These are phyloP conservation scores for Pichia sp. DNA, from an alignment of 1,139 yeast genomes.

Conservation along the genomic window DNA sequence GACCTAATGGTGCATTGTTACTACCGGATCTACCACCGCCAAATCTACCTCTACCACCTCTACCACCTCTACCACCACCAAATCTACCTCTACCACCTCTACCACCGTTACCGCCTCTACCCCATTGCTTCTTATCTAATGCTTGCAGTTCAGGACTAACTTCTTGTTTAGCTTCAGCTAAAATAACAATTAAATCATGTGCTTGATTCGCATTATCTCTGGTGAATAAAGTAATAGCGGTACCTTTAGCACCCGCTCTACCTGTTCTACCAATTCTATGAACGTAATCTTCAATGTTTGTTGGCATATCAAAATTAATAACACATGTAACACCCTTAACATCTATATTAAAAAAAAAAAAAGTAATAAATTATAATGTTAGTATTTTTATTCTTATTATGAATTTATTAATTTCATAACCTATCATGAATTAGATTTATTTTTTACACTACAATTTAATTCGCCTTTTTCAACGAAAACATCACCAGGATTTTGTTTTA, in stretches of 20 bases:
- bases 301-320: conserved; percentile 94
- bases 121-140: conserved; percentile 44
- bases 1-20: conserved; percentile 26
- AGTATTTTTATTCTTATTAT: no score
- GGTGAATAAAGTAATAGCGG: conserved; percentile 94
- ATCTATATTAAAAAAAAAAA: conserved; percentile 41
- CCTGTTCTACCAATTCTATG: no score
- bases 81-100: conserved; percentile 47
- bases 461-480: no score
- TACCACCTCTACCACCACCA: conserved; percentile 46
- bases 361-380: conserved; percentile 4
- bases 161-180: conserved; percentile 93
- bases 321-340: conserved; percentile 95
- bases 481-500: no score
- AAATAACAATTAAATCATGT: conserved; percentile 79
- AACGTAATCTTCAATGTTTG: no score
- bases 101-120: conserved; percentile 46
- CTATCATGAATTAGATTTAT: no score
- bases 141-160: conserved; percentile 61
- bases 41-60: no score
- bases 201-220: conserved; percentile 83
- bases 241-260: no score
- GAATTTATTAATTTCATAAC: no score
- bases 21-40: conserved; percentile 34
- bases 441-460: no score